Conservation (phyloP, 306 rosid genomes). For the Trifolium subterraneum region DNA sequence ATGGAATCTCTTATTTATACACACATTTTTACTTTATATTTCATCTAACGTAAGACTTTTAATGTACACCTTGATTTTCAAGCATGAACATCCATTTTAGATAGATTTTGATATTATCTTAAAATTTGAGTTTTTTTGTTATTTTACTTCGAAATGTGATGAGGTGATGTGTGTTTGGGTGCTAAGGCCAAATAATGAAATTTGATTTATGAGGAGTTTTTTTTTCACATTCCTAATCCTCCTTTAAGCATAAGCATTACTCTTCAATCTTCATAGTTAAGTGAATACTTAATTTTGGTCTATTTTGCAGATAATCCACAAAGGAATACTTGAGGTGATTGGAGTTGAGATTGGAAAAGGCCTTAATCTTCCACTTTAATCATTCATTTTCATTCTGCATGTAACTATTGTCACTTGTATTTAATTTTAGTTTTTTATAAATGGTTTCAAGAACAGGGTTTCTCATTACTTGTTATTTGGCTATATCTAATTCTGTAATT, state of each 20-base stretch:
- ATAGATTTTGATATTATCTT: background rate
- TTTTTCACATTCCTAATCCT: background rate
- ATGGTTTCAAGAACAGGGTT: conserved; percentile 6
- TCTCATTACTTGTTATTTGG: background rate
- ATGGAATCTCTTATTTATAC: too few relatives aligned
- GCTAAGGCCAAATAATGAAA: background rate
- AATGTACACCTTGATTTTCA: background rate
- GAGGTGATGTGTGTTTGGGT: background rate
- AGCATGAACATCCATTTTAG: too few relatives aligned
- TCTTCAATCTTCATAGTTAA: background rate
- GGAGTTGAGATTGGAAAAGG: conserved; percentile 96
- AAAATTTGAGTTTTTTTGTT: too few relatives aligned
- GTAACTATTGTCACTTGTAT: background rate
- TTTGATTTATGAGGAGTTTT: background rate
- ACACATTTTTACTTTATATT: too few relatives aligned
- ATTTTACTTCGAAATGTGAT: background rate
- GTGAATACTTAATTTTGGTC: background rate
- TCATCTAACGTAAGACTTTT: background rate
- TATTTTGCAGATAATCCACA: conserved; percentile 75
- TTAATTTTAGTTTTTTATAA: background rate
- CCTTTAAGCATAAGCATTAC: background rate
- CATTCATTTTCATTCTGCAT: conserved; percentile 1
- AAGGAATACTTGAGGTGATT: conserved; percentile 81
- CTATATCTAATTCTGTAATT: conserved; percentile 2
- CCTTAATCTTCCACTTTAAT: conserved; percentile 81